A percentile compares a stretch with the other conserved stretches of the same genome.
Evolutionary conservation across 805 yeast species (phyloP).

Genomic region (Ogataea parapolymorpha): DNA sequence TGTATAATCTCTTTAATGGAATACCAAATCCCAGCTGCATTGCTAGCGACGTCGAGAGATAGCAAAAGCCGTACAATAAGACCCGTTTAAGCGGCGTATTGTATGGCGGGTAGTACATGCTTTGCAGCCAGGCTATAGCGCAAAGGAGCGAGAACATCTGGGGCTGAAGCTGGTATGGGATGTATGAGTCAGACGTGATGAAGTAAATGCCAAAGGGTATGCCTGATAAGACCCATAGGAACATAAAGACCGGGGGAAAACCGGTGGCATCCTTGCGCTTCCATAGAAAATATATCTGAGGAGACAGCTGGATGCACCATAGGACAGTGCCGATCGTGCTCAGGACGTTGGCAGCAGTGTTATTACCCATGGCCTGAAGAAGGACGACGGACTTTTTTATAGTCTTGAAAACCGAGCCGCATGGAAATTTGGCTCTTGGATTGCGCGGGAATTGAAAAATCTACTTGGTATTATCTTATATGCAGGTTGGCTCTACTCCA

Average conservation of each 20-base stretch:
- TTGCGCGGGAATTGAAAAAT: conserved; percentile 7
- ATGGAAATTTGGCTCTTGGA: background rate
- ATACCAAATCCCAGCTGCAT: conserved; percentile 68
- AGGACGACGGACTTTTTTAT: conserved; percentile 13
- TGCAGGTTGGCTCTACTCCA: background rate
- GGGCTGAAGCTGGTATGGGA: conserved; percentile 85
- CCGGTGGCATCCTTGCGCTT: conserved; percentile 80
- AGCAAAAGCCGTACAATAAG: conserved; percentile 32
- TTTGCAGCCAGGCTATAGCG: conserved; percentile 63
- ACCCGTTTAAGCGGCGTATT: conserved; percentile 36
- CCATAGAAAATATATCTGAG: conserved; percentile 67
- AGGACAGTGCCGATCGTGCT: conserved; percentile 88
- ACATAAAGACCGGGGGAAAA: conserved; percentile 85
- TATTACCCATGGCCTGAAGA: conserved; percentile 1
- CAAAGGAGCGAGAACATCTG: conserved; percentile 74
- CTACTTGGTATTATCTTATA: too few relatives aligned
- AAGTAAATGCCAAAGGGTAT: conserved; percentile 88
- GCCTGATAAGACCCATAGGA: conserved; percentile 77
- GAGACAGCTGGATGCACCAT: conserved; percentile 91
- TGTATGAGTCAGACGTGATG: conserved; percentile 61
- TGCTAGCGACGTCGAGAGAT: conserved; percentile 49
- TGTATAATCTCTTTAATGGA: conserved; percentile 55
- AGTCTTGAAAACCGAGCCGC: background rate
- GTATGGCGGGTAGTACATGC: conserved; percentile 69
- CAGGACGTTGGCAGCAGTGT: conserved; percentile 63